These are phyloP conservation scores for Peronospora belbahrii DNA, from an alignment of 352 stramenopile species.

Conservation along the genomic window DNA sequence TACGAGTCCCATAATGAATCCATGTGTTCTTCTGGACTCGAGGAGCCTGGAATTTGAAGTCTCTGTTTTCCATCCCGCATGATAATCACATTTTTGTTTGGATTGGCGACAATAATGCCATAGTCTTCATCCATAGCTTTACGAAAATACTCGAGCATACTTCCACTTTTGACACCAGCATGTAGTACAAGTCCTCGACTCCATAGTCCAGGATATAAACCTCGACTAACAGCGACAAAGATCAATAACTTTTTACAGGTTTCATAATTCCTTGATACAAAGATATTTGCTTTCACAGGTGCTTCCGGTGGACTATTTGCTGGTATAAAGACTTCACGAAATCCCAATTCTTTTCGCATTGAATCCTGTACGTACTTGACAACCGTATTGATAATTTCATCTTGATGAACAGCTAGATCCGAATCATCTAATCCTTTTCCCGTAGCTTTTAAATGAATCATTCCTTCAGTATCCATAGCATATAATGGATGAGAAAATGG, in stretches of 20 bases:
- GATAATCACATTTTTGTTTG: conserved; percentile 87
- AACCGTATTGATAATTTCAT: conserved; percentile 83
- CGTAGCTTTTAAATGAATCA: conserved; percentile 81
- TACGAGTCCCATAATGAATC: conserved; percentile 84
- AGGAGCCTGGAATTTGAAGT: conserved; percentile 74
- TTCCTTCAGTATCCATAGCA: conserved; percentile 75
- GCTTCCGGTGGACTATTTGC: conserved; percentile 42
- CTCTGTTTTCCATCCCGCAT: conserved; percentile 73
- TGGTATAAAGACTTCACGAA: conserved; percentile 69
- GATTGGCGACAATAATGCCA: conserved; percentile 84
- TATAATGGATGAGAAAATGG: conserved; percentile 77
- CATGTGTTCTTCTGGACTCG: conserved; percentile 85
- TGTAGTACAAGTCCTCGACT: conserved; percentile 79
- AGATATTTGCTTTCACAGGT: conserved; percentile 72
- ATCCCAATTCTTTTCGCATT: conserved; percentile 72
- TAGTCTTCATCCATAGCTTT: conserved; percentile 81
- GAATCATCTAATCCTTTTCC: conserved; percentile 75
- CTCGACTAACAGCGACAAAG: conserved; percentile 77
- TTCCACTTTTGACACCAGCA: conserved; percentile 78
- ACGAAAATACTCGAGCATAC: conserved; percentile 86
- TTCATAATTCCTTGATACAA: conserved; percentile 77
- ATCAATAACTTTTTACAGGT: conserved; percentile 77
- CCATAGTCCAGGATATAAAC: conserved; percentile 79
- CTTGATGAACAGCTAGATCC: conserved; percentile 81
- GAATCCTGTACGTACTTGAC: conserved; percentile 84